Evolutionary conservation across 352 stramenopile genomes (phyloP), one percentile per base, ranked within the genome.

Genomic region (Phytophthora pinifolia): DNA sequence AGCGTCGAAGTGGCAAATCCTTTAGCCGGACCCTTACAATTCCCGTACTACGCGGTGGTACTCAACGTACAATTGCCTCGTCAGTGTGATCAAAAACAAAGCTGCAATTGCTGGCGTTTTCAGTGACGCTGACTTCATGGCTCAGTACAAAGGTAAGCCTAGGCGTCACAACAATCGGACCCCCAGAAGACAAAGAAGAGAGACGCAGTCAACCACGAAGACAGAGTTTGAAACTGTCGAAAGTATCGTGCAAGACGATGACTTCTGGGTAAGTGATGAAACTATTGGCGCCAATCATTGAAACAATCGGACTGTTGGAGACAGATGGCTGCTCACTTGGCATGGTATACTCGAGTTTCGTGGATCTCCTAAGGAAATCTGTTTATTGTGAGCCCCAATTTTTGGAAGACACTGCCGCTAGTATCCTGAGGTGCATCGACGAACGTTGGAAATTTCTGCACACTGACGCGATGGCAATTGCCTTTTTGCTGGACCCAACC

Each of bases 81-180:
- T 47, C 10, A 46, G 32, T n/a, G 51, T 59, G 27, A 46, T 59
- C 13, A 45, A 33, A 17, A 59, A 52, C 17, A 46, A 31, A 46
- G 42, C 38, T 13, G 51, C 34, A 7, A 46, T 46, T 4, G 2
- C n/a, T 13, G 22, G n/a, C 14, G 32, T 59, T 13, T 41, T 59
- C 15, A 13, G 39, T 4, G 51, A 59, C 14, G 13, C 3, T 8
- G 12, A n/a, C 0, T 41, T 52, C 51, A 59, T 59, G 41, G 27
- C 2, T 0, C 9, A 46, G 35, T 59, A 42, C 27, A 46, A 46
- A 13, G 3, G 1, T 5, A 58, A 50, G 8, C 42, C n/a, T n/a
- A n/a, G n/a, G n/a, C n/a, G n/a, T n/a, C n/a, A n/a, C n/a, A n/a
- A n/a, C n/a, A n/a, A n/a, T n/a, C n/a, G n/a, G n/a, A n/a, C n/a